A percentile compares a stretch with the other conserved stretches of the same genome.
Evolutionary conservation across 805 yeast species (phyloP).

Genomic region (Candida qinlingensis): DNA sequence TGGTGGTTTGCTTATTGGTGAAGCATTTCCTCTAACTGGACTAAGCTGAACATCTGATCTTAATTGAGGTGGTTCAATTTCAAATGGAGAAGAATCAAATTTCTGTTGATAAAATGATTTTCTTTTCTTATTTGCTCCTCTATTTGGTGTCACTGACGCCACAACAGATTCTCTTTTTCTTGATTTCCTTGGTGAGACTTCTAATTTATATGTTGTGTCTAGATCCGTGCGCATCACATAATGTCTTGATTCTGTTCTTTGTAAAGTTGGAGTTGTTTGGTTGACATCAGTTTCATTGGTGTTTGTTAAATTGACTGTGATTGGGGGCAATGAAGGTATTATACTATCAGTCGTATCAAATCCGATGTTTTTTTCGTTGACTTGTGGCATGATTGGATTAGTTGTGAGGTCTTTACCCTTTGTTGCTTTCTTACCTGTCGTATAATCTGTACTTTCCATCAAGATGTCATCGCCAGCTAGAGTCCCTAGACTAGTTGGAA

Average conservation of each 20-base stretch:
- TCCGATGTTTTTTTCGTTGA: slow-evolving; percentile 12
- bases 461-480: slow-evolving; percentile 10
- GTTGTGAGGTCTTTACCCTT: slow-evolving; percentile 3
- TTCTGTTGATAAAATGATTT: slow-evolving; percentile 22
- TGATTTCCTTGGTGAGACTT: slow-evolving; percentile 22
- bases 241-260: slow-evolving; percentile 14
- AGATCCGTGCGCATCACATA: slow-evolving; percentile 20
- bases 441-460: slow-evolving; percentile 22
- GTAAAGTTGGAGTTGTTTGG: slow-evolving; percentile 24
- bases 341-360: slow-evolving; percentile 26
- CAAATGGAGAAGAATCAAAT: slow-evolving; percentile 27
- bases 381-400: slow-evolving; percentile 26
- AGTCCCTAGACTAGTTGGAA: slow-evolving; percentile 9
- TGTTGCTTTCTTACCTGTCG: slow-evolving; percentile 10
- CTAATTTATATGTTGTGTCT: slow-evolving; percentile 20
- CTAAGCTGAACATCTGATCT: slow-evolving; percentile 23
- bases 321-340: slow-evolving; percentile 21
- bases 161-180: slow-evolving; percentile 16
- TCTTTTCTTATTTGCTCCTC: slow-evolving; percentile 16
- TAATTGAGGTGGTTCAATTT: slow-evolving; percentile 24
- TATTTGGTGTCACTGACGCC: slow-evolving; percentile 19
- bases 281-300: slow-evolving; percentile 24
- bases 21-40: slow-evolving; percentile 12
- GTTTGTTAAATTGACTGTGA: slow-evolving; percentile 20
- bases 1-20: slow-evolving; percentile 12